Conservation (phyloP, 2,329 filamentous ascomycete species). For the Tolypocladium paradoxum region DNA sequence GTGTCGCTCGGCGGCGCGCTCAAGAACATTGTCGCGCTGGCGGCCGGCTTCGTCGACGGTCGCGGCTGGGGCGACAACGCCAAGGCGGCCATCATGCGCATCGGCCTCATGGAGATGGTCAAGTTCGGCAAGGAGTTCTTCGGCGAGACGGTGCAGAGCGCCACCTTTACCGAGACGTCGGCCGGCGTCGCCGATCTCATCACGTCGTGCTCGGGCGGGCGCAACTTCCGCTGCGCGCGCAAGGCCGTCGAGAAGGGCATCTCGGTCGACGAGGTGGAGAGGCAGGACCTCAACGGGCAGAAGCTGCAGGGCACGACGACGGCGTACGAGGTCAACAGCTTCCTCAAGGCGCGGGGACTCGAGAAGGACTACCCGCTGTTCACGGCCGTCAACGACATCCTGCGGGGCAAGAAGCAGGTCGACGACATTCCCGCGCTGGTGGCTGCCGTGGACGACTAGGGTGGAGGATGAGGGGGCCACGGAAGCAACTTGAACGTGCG, state of each 20-base stretch:
- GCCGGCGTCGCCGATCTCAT: constrained; percentile 93
- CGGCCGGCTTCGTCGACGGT: constrained; percentile 89
- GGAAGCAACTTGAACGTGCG: background rate
- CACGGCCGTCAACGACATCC: constrained; percentile 73
- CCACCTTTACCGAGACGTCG: constrained; percentile 94
- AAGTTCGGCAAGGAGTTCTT: constrained; percentile 94
- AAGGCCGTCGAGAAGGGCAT: constrained; percentile 71
- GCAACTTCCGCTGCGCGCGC: constrained; percentile 91
- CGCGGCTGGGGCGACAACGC: constrained; percentile 97
- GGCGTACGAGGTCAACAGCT: constrained; percentile 81
- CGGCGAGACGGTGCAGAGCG: constrained; percentile 63
- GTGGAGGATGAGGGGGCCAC: background rate
- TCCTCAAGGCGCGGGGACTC: constrained; percentile 66
- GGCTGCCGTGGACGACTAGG: constrained; percentile 9
- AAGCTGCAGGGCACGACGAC: constrained; percentile 93
- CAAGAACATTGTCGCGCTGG: constrained; percentile 94
- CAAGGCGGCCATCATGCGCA: constrained; percentile 96
- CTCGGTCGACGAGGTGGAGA: constrained; percentile 78
- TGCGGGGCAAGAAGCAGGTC: constrained; percentile 65
- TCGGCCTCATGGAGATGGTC: constrained; percentile 93
- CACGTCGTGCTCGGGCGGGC: constrained; percentile 81
- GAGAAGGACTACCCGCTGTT: constrained; percentile 87
- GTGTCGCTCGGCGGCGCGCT: constrained; percentile 89
- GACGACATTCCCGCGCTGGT: constrained; percentile 71
- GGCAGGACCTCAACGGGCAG: constrained; percentile 85